These are phyloP conservation scores for Dichomitus squalens DNA, from an alignment of 1,284 basidiomycete species.

Conservation along the genomic window DNA sequence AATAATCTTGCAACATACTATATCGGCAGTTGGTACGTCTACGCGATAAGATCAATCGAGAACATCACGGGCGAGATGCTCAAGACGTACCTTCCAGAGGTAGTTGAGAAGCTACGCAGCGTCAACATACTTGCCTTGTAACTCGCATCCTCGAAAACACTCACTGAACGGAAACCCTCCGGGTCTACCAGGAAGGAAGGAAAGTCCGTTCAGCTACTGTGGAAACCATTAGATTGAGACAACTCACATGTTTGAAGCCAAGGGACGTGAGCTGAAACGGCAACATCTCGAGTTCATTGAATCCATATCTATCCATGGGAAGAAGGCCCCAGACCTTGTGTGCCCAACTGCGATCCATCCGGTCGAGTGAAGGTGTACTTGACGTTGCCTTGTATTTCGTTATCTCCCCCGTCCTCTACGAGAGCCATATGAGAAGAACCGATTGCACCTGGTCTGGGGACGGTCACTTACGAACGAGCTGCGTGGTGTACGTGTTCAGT, in stretches of 20 bases:
- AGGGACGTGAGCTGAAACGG: constrained; percentile 48
- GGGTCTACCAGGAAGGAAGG: constrained; percentile 42
- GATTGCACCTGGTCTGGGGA: neutral
- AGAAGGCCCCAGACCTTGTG: constrained; percentile 48
- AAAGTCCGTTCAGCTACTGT: neutral
- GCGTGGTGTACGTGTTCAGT: constrained; percentile 53
- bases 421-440: neutral
- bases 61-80: neutral
- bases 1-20: constrained; percentile 43
- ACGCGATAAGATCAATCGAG: neutral
- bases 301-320: neutral
- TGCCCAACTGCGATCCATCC: constrained; percentile 61
- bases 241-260: constrained; percentile 65
- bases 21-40: constrained; percentile 69
- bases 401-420: constrained; percentile 38
- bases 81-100: constrained; percentile 55
- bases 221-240: neutral
- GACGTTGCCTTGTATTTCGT: constrained; percentile 48
- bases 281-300: neutral
- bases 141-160: constrained; percentile 42
- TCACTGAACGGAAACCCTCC: constrained; percentile 59
- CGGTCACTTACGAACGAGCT: constrained; percentile 43
- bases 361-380: constrained; percentile 41
- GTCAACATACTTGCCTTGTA: neutral
- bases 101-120: constrained; percentile 26